These are phyloP conservation scores for Blastocystis sp. DNA, from an alignment of 352 stramenopile genomes.

Conservation along the genomic window DNA sequence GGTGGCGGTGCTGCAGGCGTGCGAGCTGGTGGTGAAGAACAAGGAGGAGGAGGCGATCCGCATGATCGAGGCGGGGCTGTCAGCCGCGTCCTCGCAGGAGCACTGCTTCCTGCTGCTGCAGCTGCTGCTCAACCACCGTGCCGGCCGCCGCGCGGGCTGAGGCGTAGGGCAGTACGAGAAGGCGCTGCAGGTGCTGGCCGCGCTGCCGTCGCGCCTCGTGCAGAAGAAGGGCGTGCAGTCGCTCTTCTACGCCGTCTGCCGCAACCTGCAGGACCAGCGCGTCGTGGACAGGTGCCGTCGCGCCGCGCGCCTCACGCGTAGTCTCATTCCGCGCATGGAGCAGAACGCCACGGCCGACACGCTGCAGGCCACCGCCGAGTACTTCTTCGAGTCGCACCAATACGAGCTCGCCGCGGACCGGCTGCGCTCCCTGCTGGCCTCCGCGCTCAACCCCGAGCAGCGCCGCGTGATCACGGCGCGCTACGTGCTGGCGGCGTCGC, in stretches of 20 bases:
- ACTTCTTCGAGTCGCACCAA: conserved; percentile 50
- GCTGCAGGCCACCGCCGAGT: conserved; percentile 26
- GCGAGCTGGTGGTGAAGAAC: conserved; percentile 31
- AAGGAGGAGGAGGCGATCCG: conserved; percentile 35
- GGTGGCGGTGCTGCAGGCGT: background rate
- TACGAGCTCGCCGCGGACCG: conserved; percentile 23
- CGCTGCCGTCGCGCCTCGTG: background rate
- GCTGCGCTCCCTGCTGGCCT: conserved; percentile 31
- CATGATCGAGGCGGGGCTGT: background rate
- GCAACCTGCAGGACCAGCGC: conserved; percentile 40
- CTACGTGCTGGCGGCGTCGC: conserved; percentile 25
- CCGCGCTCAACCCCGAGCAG: conserved; percentile 8
- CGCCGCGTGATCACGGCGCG: background rate
- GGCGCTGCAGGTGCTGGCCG: background rate
- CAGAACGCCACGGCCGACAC: background rate
- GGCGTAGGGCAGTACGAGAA: background rate
- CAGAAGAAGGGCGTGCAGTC: conserved; percentile 32
- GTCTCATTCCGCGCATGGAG: background rate
- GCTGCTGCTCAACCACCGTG: conserved; percentile 27
- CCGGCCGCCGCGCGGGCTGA: background rate
- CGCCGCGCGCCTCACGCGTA: background rate
- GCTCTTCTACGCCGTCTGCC: conserved; percentile 53
- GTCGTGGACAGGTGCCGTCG: background rate
- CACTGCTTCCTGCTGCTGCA: conserved; percentile 39
- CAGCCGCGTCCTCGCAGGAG: background rate